phyloP scores from a whole-genome alignment of 768 basidiomycete genomes.

The Ramaria sp. region DNA sequence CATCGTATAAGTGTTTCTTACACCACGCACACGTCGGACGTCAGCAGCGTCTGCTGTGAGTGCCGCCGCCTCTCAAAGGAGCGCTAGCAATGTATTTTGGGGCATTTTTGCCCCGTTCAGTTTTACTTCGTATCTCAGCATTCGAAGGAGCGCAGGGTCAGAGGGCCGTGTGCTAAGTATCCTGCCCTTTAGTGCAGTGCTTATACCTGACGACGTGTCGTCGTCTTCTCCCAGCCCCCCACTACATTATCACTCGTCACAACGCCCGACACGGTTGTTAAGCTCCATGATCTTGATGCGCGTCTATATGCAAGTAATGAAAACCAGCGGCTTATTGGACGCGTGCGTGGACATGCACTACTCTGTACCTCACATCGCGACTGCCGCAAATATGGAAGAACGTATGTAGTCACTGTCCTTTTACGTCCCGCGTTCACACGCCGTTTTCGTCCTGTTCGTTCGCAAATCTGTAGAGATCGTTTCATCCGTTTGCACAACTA shows the following conservation, averaged over 20 bases:
- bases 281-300: not conserved
- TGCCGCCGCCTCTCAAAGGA: conserved; percentile 36
- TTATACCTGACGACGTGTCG: conserved; percentile 8
- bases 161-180: conserved; percentile 38
- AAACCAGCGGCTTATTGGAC: conserved; percentile 46
- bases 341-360: conserved; percentile 94
- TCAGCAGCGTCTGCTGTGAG: conserved; percentile 35
- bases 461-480: conserved; percentile 82
- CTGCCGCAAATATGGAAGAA: conserved; percentile 99
- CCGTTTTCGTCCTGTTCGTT: conserved; percentile 43
- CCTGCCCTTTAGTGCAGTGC: conserved; percentile 23
- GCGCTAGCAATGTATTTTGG: conserved; percentile 75
- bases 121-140: conserved; percentile 38
- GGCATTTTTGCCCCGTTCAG: conserved; percentile 68
- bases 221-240: not conserved
- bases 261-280: not conserved
- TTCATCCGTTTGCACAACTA: not conserved
- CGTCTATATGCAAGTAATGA: not conserved
- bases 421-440: not conserved
- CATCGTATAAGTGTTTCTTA: no score
- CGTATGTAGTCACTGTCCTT: conserved; percentile 39
- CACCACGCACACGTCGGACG: conserved; percentile 18
- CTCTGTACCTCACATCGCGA: conserved; percentile 84
- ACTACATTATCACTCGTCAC: not conserved
- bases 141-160: conserved; percentile 20